Evolutionary conservation across 305 asterid genomes (phyloP).

Genomic region (Solanum chacoense): DNA sequence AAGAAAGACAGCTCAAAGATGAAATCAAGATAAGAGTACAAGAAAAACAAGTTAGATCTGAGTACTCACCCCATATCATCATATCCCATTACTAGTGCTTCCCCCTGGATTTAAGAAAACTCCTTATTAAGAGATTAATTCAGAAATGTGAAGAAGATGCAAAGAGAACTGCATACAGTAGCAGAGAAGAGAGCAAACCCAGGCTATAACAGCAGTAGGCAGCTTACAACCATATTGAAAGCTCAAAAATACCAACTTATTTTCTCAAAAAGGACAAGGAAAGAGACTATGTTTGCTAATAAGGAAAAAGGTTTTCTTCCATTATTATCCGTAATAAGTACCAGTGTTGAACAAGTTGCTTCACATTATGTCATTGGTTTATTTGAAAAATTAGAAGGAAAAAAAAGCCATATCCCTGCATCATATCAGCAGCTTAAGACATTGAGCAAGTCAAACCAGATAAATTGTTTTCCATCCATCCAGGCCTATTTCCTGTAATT

Average conservation of each 20-base stretch:
- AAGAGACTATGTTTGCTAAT: not conserved
- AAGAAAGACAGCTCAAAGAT: not conserved
- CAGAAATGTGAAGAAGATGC: slow-evolving; percentile 1
- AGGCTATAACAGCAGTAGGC: not conserved
- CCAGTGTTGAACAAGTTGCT: not conserved
- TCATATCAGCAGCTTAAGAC: not conserved
- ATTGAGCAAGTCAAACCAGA: not conserved
- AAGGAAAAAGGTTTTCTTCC: not conserved
- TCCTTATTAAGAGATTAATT: slow-evolving; percentile 19
- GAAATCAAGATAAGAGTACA: not conserved
- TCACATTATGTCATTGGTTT: not conserved
- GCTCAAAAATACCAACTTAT: not conserved
- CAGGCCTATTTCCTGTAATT: not conserved
- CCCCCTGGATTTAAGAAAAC: slow-evolving; percentile 56
- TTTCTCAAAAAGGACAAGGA: not conserved
- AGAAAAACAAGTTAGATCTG: not conserved
- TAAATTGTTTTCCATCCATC: not conserved
- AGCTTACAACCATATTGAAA: not conserved
- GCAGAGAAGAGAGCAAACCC: not conserved
- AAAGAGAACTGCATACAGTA: not conserved
- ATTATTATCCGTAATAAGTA: not conserved
- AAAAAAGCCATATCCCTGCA: not conserved
- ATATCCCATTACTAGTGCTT: slow-evolving; percentile 98
- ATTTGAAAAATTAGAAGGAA: not conserved
- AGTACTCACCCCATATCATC: slow-evolving; percentile 96